Base-by-base conservation (phyloP, 2,329 filamentous ascomycete genomes). In the Nemania diffusa region DNA sequence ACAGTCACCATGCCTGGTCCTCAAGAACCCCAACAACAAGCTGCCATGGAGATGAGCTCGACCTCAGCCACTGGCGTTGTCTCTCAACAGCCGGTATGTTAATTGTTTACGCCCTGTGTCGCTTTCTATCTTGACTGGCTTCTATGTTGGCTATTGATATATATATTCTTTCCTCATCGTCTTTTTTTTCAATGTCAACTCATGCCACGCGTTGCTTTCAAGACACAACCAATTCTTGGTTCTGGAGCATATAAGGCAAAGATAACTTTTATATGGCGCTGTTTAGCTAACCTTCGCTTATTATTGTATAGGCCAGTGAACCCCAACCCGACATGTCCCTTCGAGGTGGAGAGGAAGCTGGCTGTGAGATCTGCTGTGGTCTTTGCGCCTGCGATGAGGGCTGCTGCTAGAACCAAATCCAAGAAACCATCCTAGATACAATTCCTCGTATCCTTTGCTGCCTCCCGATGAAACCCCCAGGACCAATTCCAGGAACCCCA, bases 291-390 rank as follows among this genome's bases (percentile, higher is more conserved):
- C 62, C n/a, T 24, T 20, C 55, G 5, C 57, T 34, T 8, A 6
- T 51, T 20, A 44, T 52, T 48, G 37, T 8, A 58, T 67, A 81
- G 80, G 44, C 76, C 57, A 67, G 75, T 44, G 80, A 83, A 72
- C 81, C 81, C 59, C 79, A 82, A 66, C 80, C 80, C 62, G 78
- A 82, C 37, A 81, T 83, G 77, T 76, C 73, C 68, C 77, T 83
- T 63, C 79, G 81, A 48, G 81, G 81, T 72, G 81, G 81, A 70
- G 81, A 83, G 70, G 81, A 83, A 68, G 81, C 80, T 40, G 81
- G 81, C 42, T 83, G 81, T 65, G 81, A 83, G 72, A 73, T 83
- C 67, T 83, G 81, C 78, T 83, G 81, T 66, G 81, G 81, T 64
- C 79, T 83, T 66, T 83, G 81, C 74, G 81, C 74, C 57, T 83